phyloP scores from a whole-genome alignment of 2,329 filamentous ascomycete genomes.

The Sarocladium strictum region DNA sequence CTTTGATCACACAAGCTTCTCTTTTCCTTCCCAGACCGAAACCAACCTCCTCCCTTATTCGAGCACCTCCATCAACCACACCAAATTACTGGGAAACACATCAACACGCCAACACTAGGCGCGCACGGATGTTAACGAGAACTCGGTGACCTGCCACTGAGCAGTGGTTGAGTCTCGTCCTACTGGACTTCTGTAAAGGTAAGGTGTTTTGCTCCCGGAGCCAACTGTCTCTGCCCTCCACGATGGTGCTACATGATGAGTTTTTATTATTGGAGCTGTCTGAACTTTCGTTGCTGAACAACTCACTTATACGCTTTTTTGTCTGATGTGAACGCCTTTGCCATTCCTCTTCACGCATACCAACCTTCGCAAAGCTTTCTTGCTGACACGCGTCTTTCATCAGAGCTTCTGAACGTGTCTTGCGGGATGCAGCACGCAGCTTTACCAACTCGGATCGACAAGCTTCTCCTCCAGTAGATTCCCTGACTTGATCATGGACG shows the following conservation, averaged over 20 bases:
- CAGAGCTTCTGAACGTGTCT: background rate
- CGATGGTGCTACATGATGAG: slow-evolving; percentile 35
- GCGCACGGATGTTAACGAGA: background rate
- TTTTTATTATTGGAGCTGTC: slow-evolving; percentile 72
- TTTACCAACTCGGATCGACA: slow-evolving; percentile 4
- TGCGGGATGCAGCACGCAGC: slow-evolving; percentile 15
- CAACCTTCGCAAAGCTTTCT: background rate
- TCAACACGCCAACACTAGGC: background rate
- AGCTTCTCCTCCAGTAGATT: slow-evolving; percentile 13
- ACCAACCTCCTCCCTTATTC: background rate
- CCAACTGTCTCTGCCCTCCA: background rate
- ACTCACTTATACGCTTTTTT: slow-evolving; percentile 47
- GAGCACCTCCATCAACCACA: background rate
- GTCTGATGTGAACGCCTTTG: slow-evolving; percentile 25
- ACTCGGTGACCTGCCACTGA: background rate
- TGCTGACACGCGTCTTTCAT: background rate
- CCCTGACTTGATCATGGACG: slow-evolving; percentile 29
- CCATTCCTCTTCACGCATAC: background rate
- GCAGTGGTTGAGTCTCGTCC: slow-evolving; percentile 3
- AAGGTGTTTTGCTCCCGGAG: background rate
- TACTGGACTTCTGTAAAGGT: background rate
- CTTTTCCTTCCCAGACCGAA: background rate
- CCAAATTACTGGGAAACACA: background rate
- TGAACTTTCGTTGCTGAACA: slow-evolving; percentile 57
- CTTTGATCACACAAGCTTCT: background rate